A percentile compares a stretch with the other conserved stretches of the same genome.
Conservation (phyloP, 2,329 filamentous ascomycete genomes). For the Calonectria ilicicola region DNA sequence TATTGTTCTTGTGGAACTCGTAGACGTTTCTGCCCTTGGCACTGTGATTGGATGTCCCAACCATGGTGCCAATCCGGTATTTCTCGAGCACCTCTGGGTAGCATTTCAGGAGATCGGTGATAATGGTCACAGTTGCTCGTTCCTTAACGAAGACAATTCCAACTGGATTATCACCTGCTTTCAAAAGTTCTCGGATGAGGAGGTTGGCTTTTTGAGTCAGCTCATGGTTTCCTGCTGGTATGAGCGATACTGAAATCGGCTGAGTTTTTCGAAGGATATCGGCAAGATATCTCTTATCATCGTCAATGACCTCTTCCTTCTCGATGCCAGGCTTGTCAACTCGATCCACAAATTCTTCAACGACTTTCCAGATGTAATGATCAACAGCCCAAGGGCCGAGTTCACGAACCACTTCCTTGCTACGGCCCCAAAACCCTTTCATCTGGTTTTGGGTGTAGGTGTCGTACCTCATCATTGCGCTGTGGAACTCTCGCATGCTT, state of each 20-base stretch:
- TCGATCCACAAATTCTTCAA: conserved; percentile 49
- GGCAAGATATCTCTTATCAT: conserved; percentile 68
- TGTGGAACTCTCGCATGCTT: conserved; percentile 52
- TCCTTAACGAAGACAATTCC: conserved; percentile 78
- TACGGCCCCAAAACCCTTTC: conserved; percentile 63
- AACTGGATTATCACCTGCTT: conserved; percentile 55
- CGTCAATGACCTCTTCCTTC: conserved; percentile 57
- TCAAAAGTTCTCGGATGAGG: conserved; percentile 65
- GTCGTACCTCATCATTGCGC: conserved; percentile 55
- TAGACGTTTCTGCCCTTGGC: conserved; percentile 55
- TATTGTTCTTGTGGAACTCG: conserved; percentile 48
- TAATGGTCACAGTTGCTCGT: conserved; percentile 69
- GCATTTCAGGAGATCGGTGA: conserved; percentile 67
- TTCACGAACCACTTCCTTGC: conserved; percentile 63
- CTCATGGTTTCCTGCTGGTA: conserved; percentile 30
- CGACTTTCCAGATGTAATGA: conserved; percentile 68
- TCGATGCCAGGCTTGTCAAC: conserved; percentile 34
- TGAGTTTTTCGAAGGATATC: conserved; percentile 53
- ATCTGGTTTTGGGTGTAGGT: conserved; percentile 69
- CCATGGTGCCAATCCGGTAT: conserved; percentile 66
- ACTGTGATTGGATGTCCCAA: conserved; percentile 61
- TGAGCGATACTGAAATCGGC: conserved; percentile 12
- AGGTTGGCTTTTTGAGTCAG: conserved; percentile 69
- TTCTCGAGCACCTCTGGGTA: conserved; percentile 60
- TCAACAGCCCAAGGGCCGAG: conserved; percentile 79